Conservation (phyloP, 2,329 filamentous ascomycete species). For the Xylaria sp. region DNA sequence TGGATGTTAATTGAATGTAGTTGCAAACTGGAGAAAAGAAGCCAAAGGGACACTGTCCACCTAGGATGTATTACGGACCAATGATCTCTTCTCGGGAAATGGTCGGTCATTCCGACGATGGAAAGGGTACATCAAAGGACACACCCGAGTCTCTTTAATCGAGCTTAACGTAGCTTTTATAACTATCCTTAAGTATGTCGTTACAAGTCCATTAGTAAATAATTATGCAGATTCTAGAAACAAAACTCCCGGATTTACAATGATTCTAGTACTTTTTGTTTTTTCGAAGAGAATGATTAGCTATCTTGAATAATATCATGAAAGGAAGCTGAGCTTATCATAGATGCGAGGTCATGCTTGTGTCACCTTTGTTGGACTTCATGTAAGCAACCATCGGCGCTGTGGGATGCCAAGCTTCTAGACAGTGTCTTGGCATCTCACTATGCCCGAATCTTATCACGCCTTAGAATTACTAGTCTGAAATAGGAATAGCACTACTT, state of each 20-base stretch:
- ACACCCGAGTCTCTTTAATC: neutral
- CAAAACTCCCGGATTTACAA: neutral
- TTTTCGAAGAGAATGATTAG: neutral
- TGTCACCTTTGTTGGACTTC: neutral
- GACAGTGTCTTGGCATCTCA: conserved; percentile 9
- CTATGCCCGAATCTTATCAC: conserved; percentile 11
- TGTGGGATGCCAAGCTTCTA: conserved; percentile 33
- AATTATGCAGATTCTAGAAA: neutral
- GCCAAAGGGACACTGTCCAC: neutral
- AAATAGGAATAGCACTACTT: neutral
- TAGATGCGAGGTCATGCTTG: neutral
- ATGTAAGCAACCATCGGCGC: conserved; percentile 15
- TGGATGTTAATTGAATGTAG: neutral
- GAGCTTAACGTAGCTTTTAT: neutral
- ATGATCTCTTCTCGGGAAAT: neutral
- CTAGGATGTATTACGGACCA: neutral
- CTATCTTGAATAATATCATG: conserved; percentile 16
- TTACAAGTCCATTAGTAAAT: neutral
- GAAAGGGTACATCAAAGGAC: neutral
- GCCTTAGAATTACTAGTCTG: no score
- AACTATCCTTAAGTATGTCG: neutral
- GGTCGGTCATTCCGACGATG: neutral
- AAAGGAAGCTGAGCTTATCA: neutral
- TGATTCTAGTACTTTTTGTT: no score
- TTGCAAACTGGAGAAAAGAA: neutral